Percentiles rank a stretch among this genome's conserved stretches.
Evolutionary conservation across 2,329 filamentous ascomycete genomes (phyloP).

Genomic region (Pseudocercospora cruenta): DNA sequence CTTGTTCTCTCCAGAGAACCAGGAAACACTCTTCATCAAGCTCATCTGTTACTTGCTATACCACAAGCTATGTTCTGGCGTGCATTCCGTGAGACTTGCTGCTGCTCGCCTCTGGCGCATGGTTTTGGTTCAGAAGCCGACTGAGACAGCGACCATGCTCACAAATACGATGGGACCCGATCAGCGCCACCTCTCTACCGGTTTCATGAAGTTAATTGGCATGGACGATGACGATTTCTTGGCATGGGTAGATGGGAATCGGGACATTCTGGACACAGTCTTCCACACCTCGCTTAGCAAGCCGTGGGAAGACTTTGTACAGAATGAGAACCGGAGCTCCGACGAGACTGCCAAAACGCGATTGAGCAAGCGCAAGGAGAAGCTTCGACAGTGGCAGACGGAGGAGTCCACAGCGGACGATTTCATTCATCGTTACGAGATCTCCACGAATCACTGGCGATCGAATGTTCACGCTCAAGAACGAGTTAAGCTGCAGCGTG

Average conservation of each 20-base stretch:
- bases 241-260: slow-evolving; percentile 82
- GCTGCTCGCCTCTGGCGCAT: slow-evolving; percentile 89
- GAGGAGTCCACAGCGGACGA: slow-evolving; percentile 72
- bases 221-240: slow-evolving; percentile 89
- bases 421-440: slow-evolving; percentile 77
- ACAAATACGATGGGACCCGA: slow-evolving; percentile 71
- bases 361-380: slow-evolving; percentile 76
- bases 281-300: slow-evolving; percentile 82
- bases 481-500: slow-evolving; percentile 85
- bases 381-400: slow-evolving; percentile 75
- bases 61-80: slow-evolving; percentile 76
- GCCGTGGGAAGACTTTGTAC: slow-evolving; percentile 86
- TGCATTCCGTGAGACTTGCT: slow-evolving; percentile 68
- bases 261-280: slow-evolving; percentile 74
- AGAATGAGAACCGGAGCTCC: slow-evolving; percentile 76
- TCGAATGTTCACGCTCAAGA: slow-evolving; percentile 94
- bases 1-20: slow-evolving; percentile 75
- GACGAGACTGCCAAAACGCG: slow-evolving; percentile 73
- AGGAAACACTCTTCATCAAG: slow-evolving; percentile 79
- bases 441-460: slow-evolving; percentile 87
- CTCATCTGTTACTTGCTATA: slow-evolving; percentile 94
- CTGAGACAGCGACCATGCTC: slow-evolving; percentile 75
- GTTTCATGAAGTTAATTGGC: slow-evolving; percentile 82
- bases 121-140: slow-evolving; percentile 88
- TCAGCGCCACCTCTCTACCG: slow-evolving; percentile 70